Evolutionary conservation across 805 yeast species (phyloP), one percentile per base, ranked within the genome.

Genomic region (Millerozyma miso): DNA sequence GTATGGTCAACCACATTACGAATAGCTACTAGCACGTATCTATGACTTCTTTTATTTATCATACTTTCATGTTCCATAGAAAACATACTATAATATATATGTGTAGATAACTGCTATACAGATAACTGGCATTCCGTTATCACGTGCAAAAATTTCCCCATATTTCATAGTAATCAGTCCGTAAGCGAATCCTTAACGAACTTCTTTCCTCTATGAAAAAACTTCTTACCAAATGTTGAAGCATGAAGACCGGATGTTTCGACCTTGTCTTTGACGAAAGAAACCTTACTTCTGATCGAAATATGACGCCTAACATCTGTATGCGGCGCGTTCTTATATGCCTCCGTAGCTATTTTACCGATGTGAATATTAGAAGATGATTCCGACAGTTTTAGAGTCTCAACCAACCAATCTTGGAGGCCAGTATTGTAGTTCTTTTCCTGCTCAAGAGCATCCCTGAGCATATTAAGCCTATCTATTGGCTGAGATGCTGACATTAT

Each of bases 321-420:
- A 51, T 77, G 78, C 4, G 77, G 69, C 1, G 86, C 85, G 52
- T 81, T 80, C 32, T 78, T 80, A 57, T 81, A 83, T 1, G 88
- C 88, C 42, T 75, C 79, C 23, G 76, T 66, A 2, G 84, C 89
- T 47, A 80, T 74, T 15, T 69, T 70, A 0, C 81, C 81, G 39
- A 75, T 66, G 44, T 62, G 74, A 19, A 69, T 69, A 43, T 51
- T 63, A n/a, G 65, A 56, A 7, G 62, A 51, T 26, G 51, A 54
- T 37, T 60, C 63, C 1, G 63, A 61, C 53, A 51, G 68, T 55
- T 49, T 72, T 59, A 67, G 67, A 50, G 71, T 65, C 60, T 56
- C 79, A 56, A 52, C 58, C 56, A 81, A 65, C 83, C 86, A 83
- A 1, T 69, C 63, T 18, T 71, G 71, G n/a, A 83, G 59, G 1